A percentile compares a stretch with the other conserved stretches of the same genome.
phyloP scores from a whole-genome alignment of 371 early-diverging fungal species.

The Mucor circinelloides region DNA sequence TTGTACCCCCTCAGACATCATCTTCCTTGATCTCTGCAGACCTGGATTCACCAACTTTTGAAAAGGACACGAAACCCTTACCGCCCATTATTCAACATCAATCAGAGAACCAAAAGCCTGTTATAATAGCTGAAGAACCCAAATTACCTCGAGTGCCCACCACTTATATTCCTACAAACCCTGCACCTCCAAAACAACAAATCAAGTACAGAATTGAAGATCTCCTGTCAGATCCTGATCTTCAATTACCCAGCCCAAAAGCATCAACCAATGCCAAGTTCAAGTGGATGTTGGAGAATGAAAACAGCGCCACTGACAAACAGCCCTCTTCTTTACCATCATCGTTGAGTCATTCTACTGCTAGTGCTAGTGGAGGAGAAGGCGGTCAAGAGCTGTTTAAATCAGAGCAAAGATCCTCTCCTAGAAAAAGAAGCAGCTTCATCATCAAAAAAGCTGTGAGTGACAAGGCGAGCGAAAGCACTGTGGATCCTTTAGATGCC shows the following conservation, averaged over 20 bases:
- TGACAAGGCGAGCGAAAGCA: not conserved
- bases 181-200: conserved; percentile 32
- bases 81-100: conserved; percentile 1
- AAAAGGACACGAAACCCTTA: conserved; percentile 15
- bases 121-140: not conserved
- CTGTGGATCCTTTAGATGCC: conserved; percentile 35
- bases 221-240: conserved; percentile 38
- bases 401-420: not conserved
- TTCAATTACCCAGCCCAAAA: conserved; percentile 21
- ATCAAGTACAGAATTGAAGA: conserved; percentile 49
- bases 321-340: not conserved
- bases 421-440: conserved; percentile 26
- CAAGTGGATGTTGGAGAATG: conserved; percentile 29
- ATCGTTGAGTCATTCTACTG: not conserved
- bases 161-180: conserved; percentile 26
- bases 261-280: conserved; percentile 27
- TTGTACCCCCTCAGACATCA: conserved; percentile 6
- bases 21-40: conserved; percentile 2
- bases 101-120: not conserved
- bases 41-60: not conserved
- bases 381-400: conserved; percentile 12
- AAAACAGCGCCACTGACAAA: not conserved
- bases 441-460: conserved; percentile 1
- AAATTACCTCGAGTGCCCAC: conserved; percentile 8
- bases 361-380: not conserved